Evolutionary conservation across 495 filamentous ascomycete genomes (phyloP), one percentile per base, ranked within the genome.

Genomic region (Penicillium crystallinum): DNA sequence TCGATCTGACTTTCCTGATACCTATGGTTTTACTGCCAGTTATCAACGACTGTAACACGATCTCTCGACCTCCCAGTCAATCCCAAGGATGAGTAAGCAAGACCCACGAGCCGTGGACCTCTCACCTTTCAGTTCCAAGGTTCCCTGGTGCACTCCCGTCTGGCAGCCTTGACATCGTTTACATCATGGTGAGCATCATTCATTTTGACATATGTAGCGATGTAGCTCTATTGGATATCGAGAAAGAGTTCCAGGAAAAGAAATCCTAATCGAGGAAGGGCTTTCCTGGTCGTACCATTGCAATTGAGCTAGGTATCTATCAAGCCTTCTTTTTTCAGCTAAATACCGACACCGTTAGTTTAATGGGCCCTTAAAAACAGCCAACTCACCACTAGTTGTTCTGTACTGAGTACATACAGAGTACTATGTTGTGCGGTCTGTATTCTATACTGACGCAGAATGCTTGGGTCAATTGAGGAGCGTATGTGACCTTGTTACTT

Each of bases 181-280:
- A 60, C 65, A 68, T 66, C 67, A 70, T 69, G 33, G 57, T 65
- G 65, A 66, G 54, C 67, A 68, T 65, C 64, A 71, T 58, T 57
- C 53, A 58, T 59, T 52, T 51, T 45, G 52, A 49, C 46, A 34
- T 36, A n/a, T 6, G n/a, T 2, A 36, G 34, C n/a, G n/a, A n/a
- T n/a, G n/a, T n/a, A n/a, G n/a, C n/a, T n/a, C n/a, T 12, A 14
- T 34, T 4, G 12, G n/a, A 4, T 15, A 17, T 15, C 15, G 15
- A 36, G 14, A 36, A 15, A 36, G n/a, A 17, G 6, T 15, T 15
- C 34, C 15, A 36, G 34, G 12, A 6, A 36, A 36, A 15, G 6
- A 3, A 6, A 36, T 36, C 1, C n/a, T 4, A 34, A 36, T 17
- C 6, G 29, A 31, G 11, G 10, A 31, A 10, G 10, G 11, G 3